Evolutionary conservation across 2,329 filamentous ascomycete species (phyloP).

Genomic region (Teratosphaeria gauchensis): DNA sequence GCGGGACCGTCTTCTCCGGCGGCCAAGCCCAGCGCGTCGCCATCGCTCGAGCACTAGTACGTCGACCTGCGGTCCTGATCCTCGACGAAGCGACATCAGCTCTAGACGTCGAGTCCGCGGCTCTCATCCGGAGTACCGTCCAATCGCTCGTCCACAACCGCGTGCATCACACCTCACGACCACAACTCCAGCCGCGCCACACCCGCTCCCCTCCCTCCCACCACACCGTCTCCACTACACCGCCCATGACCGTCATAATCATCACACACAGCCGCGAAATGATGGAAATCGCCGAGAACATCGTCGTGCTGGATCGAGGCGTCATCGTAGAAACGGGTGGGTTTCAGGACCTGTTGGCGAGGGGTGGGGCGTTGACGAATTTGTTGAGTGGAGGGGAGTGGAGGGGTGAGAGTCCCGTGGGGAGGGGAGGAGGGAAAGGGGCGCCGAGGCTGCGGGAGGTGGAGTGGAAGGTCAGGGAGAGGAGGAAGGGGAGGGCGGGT

Average conservation of each 20-base stretch:
- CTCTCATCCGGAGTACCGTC: slow-evolving; percentile 55
- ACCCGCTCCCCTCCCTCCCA: no score
- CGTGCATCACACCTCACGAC: slow-evolving; percentile 3
- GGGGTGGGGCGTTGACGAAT: slow-evolving; percentile 20
- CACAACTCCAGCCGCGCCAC: not conserved
- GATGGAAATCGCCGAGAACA: slow-evolving; percentile 69
- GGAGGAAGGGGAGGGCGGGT: not conserved
- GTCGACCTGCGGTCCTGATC: slow-evolving; percentile 62
- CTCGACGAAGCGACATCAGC: slow-evolving; percentile 82
- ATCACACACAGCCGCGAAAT: slow-evolving; percentile 77
- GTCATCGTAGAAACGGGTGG: slow-evolving; percentile 56
- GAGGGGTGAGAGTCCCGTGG: slow-evolving; percentile 4
- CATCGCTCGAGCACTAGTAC: slow-evolving; percentile 68
- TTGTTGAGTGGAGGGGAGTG: slow-evolving; percentile 31
- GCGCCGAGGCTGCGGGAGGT: not conserved
- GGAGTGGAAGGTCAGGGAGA: not conserved
- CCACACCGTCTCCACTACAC: no score
- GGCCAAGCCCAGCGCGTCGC: slow-evolving; percentile 75
- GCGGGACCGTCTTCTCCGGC: slow-evolving; percentile 62
- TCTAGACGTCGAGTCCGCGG: slow-evolving; percentile 61
- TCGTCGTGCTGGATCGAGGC: slow-evolving; percentile 64
- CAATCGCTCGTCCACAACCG: slow-evolving; percentile 36
- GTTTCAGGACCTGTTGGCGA: slow-evolving; percentile 50
- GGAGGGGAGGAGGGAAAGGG: not conserved
- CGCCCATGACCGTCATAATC: slow-evolving; percentile 58